phyloP scores from a whole-genome alignment of 805 yeast species.

The Wickerhamiella siamensis region DNA sequence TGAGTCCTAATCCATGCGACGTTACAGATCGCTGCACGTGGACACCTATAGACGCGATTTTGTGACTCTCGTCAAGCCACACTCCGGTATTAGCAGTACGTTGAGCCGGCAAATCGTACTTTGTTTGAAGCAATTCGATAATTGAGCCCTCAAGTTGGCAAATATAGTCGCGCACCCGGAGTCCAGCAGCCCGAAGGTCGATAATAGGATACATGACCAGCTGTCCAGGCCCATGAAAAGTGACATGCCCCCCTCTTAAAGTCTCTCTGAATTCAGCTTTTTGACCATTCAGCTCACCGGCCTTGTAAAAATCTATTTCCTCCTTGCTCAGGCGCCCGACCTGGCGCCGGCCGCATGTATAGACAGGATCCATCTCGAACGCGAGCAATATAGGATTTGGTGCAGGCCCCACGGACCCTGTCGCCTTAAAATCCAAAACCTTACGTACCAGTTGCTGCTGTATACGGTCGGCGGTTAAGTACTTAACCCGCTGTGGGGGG shows the following conservation, averaged over 20 bases:
- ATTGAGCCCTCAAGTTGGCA: slow-evolving; percentile 45
- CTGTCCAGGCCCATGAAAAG: slow-evolving; percentile 96
- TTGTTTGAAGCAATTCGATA: slow-evolving; percentile 30
- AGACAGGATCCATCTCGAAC: slow-evolving; percentile 73
- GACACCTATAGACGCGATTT: slow-evolving; percentile 83
- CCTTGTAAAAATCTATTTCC: slow-evolving; percentile 18
- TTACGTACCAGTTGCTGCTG: slow-evolving; percentile 12
- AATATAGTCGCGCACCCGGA: slow-evolving; percentile 54
- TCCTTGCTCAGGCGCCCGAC: slow-evolving; percentile 32
- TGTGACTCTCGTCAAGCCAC: slow-evolving; percentile 48
- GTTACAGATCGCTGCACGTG: slow-evolving; percentile 74
- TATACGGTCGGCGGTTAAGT: slow-evolving; percentile 13
- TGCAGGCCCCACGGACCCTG: not conserved
- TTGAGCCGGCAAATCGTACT: slow-evolving; percentile 32
- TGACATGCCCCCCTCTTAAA: slow-evolving; percentile 87
- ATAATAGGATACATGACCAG: slow-evolving; percentile 68
- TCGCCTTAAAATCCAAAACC: slow-evolving; percentile 14
- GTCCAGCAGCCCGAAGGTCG: slow-evolving; percentile 48
- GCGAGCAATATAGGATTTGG: slow-evolving; percentile 61
- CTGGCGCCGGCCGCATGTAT: slow-evolving; percentile 85
- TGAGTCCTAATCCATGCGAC: slow-evolving; percentile 79
- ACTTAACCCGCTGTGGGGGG: slow-evolving; percentile 12
- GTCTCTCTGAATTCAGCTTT: slow-evolving; percentile 56
- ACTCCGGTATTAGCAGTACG: slow-evolving; percentile 73
- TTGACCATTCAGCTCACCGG: slow-evolving; percentile 12